Base-by-base conservation (phyloP, 176 grass and related monocot genomes). In the Oryza meyeriana region DNA sequence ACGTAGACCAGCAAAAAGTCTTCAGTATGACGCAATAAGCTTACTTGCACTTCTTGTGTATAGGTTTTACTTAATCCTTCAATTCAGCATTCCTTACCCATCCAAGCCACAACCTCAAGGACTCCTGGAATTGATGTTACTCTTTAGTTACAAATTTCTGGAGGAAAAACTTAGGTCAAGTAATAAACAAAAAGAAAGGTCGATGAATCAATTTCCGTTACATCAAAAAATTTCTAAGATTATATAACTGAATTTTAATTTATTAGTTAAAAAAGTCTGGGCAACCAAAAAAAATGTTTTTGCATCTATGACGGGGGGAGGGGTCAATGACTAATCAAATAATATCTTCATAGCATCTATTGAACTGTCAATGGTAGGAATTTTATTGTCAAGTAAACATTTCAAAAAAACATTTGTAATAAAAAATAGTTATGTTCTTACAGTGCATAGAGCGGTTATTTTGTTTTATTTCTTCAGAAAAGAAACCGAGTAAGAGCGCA, bases 11-110 rank as follows among this genome's bases (percentile, higher is more conserved):
- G 50, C 50, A 22, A 22, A 52, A 52, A 52, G 48, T 22, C n/a
- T 52, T 48, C 40, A 42, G 24, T 10, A 74, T 83, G 69, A 31
- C 40, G 64, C 62, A 74, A 58, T 33, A 80, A 74, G 8, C 34
- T 86, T 82, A 94, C 95, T 87, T 94, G 92, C 92, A 93, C 18
- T 92, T 98, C 79, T 98, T 98, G 42, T 91, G 90, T 95, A 95
- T 24, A 98, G 44, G 87, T 86, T 89, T 93, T 98, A 81, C 95
- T 91, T 34, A 98, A 71, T 62, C 81, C 75, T 40, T 91, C 90
- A 88, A 91, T 75, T 95, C 95, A 65, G 84, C 36, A 69, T 93
- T 79, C 87, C 90, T 95, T 98, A n/a, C 93, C 82, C 86, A 89
- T 84, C 90, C 90, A 86, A n/a, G 90, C 88, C 0, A 98, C 85